phyloP scores from a whole-genome alignment of 1,284 basidiomycete genomes.

The Boletus albobrunnescens region DNA sequence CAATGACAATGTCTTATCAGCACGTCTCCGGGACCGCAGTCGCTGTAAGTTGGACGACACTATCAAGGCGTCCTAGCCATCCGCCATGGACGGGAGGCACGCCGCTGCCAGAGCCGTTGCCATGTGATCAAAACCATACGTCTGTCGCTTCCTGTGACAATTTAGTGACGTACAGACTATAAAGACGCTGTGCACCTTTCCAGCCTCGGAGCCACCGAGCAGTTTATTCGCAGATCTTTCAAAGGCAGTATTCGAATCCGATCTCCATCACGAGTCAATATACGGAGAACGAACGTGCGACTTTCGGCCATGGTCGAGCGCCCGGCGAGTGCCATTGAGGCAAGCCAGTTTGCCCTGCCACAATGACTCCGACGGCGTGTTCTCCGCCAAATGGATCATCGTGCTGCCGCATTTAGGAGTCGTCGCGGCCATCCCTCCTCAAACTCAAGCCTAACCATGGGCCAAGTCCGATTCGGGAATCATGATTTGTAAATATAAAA shows the following conservation, averaged over 20 bases:
- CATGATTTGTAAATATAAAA: conserved; percentile 12
- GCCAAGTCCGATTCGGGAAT: background rate
- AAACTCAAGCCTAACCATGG: background rate
- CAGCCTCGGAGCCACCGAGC: background rate
- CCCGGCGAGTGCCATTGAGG: background rate
- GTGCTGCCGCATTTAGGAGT: background rate
- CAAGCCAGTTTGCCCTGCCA: background rate
- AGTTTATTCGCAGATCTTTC: background rate
- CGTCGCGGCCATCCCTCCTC: background rate
- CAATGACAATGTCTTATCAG: background rate
- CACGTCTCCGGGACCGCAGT: too few relatives aligned
- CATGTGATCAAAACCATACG: background rate
- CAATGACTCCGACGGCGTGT: background rate
- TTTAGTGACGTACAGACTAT: background rate
- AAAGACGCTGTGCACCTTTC: background rate
- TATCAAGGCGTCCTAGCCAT: too few relatives aligned
- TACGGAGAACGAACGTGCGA: background rate
- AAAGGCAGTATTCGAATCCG: background rate
- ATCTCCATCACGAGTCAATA: background rate
- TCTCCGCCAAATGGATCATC: background rate
- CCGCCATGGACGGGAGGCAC: background rate
- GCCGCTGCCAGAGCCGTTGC: background rate
- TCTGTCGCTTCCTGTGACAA: conserved; percentile 4
- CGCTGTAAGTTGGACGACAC: too few relatives aligned
- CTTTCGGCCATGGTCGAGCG: background rate